A percentile compares a stretch with the other conserved stretches of the same genome.
phyloP scores from a whole-genome alignment of 768 basidiomycete species.

The Mycena filopes region DNA sequence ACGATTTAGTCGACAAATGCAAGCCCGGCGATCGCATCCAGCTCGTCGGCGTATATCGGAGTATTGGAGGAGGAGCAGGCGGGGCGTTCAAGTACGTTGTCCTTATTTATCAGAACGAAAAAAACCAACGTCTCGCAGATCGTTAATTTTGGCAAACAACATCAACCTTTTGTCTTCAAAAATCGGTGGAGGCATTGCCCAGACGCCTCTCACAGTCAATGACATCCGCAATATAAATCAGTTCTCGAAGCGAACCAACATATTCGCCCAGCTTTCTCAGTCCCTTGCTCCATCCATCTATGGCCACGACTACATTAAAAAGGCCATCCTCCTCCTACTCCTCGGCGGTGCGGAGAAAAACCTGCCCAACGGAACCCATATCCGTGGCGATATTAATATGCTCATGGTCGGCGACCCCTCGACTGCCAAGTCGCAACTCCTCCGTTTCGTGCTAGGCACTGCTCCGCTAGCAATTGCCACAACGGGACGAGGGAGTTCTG shows the following conservation, averaged over 20 bases:
- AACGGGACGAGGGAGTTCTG: constrained; percentile 97
- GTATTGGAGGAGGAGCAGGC: constrained; percentile 88
- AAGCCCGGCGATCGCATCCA: constrained; percentile 99
- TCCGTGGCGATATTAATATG: constrained; percentile 98
- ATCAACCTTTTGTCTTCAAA: constrained; percentile 95
- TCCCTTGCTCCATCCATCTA: constrained; percentile 98
- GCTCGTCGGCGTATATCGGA: constrained; percentile 94
- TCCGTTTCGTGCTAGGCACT: constrained; percentile 95
- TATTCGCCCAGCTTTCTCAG: constrained; percentile 89
- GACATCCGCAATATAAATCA: constrained; percentile 98
- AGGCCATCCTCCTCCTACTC: constrained; percentile 90
- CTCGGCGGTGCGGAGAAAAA: constrained; percentile 99
- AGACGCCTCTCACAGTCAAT: constrained; percentile 88
- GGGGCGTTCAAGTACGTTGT: constrained; percentile 91
- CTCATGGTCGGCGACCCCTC: constrained; percentile 99
- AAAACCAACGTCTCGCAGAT: constrained; percentile 58
- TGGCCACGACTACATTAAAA: constrained; percentile 96
- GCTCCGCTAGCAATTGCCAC: constrained; percentile 98
- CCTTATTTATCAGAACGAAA: constrained; percentile 4
- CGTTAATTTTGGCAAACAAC: constrained; percentile 93
- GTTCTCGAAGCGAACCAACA: constrained; percentile 85
- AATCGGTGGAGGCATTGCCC: constrained; percentile 93
- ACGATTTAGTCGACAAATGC: constrained; percentile 96
- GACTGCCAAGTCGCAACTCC: constrained; percentile 97
- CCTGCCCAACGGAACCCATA: constrained; percentile 95